These are phyloP conservation scores for Erysiphe neolycopersici DNA, from an alignment of 2,329 filamentous ascomycete species.

Conservation along the genomic window DNA sequence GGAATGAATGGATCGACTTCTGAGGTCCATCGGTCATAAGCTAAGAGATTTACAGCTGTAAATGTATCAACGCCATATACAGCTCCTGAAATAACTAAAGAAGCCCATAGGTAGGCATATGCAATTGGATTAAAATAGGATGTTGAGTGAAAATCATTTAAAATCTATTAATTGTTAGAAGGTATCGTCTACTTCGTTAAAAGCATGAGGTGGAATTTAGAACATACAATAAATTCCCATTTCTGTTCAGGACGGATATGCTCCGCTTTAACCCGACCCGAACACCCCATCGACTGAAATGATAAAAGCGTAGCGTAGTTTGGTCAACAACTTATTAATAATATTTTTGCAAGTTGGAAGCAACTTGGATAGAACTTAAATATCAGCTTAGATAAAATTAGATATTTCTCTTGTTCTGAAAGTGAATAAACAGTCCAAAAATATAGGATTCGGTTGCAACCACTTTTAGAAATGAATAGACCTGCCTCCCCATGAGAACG, in stretches of 20 bases:
- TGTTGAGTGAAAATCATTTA: slow-evolving; percentile 58
- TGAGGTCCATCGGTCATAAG: slow-evolving; percentile 71
- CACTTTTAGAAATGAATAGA: too few relatives aligned
- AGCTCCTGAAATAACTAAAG: slow-evolving; percentile 49
- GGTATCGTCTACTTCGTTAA: not conserved
- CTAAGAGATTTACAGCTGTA: slow-evolving; percentile 72
- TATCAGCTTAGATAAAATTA: too few relatives aligned
- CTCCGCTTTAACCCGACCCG: slow-evolving; percentile 24
- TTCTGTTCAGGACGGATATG: slow-evolving; percentile 59
- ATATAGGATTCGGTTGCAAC: too few relatives aligned
- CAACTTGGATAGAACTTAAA: too few relatives aligned
- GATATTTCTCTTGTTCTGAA: too few relatives aligned
- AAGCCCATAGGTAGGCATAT: slow-evolving; percentile 64
- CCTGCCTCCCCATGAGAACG: too few relatives aligned
- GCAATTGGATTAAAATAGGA: slow-evolving; percentile 55
- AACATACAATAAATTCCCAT: slow-evolving; percentile 74
- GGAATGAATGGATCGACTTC: slow-evolving; percentile 54
- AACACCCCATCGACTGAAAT: too few relatives aligned
- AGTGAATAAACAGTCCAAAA: too few relatives aligned
- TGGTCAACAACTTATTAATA: too few relatives aligned
- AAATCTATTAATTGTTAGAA: slow-evolving; percentile 17
- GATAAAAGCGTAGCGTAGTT: too few relatives aligned
- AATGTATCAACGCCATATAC: slow-evolving; percentile 84
- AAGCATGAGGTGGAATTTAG: not conserved
- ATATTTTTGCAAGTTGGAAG: too few relatives aligned